phyloP scores from a whole-genome alignment of 2,329 filamentous ascomycete genomes.

The Xylaria sp. region DNA sequence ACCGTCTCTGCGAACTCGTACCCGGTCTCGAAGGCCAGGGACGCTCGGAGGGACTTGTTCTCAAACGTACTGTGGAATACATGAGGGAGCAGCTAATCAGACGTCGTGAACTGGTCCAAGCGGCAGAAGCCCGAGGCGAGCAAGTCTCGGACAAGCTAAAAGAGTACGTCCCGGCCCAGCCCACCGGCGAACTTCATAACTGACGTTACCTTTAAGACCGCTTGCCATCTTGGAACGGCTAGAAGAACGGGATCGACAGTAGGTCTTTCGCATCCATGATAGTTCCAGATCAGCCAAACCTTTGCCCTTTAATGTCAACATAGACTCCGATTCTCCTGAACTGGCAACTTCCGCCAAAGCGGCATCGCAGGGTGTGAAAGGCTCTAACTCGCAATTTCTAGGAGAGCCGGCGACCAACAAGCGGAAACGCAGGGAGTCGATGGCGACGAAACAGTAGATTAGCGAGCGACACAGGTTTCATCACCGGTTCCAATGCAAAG shows the following conservation, averaged over 20 bases:
- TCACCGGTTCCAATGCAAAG: too few relatives aligned
- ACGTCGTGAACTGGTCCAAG: conserved; percentile 66
- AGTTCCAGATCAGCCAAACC: neutral
- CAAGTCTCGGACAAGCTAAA: conserved; percentile 60
- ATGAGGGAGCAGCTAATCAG: conserved; percentile 70
- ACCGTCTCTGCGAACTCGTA: conserved; percentile 81
- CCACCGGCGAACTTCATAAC: neutral
- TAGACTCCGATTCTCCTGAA: neutral
- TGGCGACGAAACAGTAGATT: neutral
- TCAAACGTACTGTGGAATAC: conserved; percentile 75
- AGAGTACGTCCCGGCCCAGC: conserved; percentile 50
- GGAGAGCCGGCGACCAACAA: conserved; percentile 32
- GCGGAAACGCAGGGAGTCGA: conserved; percentile 26
- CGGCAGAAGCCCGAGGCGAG: conserved; percentile 66
- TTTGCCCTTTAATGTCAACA: too few relatives aligned
- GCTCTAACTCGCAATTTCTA: conserved; percentile 15
- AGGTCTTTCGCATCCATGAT: neutral
- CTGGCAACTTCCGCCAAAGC: neutral
- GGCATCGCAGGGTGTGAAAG: neutral
- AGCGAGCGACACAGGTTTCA: neutral
- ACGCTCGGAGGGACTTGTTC: conserved; percentile 85
- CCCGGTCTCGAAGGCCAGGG: conserved; percentile 85
- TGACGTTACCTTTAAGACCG: conserved; percentile 38
- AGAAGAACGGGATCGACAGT: conserved; percentile 44
- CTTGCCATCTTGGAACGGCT: conserved; percentile 46